Evolutionary conservation across 495 filamentous ascomycete species (phyloP).

Genomic region (Articulospora tetracladia): DNA sequence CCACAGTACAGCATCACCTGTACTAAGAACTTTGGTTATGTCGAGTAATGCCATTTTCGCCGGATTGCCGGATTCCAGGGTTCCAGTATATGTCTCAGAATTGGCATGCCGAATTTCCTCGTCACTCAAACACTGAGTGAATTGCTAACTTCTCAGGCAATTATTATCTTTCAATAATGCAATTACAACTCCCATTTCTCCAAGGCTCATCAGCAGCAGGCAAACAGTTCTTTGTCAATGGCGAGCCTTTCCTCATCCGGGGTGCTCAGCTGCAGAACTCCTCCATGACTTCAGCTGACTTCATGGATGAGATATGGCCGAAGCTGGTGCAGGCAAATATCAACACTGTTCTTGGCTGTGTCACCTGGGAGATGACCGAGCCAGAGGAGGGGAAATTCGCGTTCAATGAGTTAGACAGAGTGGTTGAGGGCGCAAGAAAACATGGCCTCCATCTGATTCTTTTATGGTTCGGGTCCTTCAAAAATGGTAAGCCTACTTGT

Average conservation of each 20-base stretch:
- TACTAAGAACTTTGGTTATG: no score
- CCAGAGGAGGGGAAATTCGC: slow-evolving; percentile 41
- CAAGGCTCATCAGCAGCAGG: no score
- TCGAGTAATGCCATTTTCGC: no score
- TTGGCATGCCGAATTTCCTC: no score
- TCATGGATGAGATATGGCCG: slow-evolving; percentile 41
- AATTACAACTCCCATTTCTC: no score
- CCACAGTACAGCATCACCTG: no score
- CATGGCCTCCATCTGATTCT: slow-evolving; percentile 40
- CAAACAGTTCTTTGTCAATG: slow-evolving; percentile 42
- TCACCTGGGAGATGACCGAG: slow-evolving; percentile 48
- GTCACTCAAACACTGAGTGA: no score
- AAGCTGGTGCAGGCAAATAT: slow-evolving; percentile 37
- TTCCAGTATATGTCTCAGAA: no score
- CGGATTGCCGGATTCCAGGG: no score
- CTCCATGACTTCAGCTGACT: slow-evolving; percentile 39
- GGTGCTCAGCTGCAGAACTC: slow-evolving; percentile 47
- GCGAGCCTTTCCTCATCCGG: slow-evolving; percentile 42
- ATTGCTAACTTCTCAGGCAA: no score
- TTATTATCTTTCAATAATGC: no score
- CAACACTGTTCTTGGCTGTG: slow-evolving; percentile 48
- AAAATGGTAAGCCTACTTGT: slow-evolving; percentile 37
- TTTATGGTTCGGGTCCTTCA: slow-evolving; percentile 50
- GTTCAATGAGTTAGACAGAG: slow-evolving; percentile 39
- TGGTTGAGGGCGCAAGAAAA: slow-evolving; percentile 36